Evolutionary conservation across 495 filamentous ascomycete species (phyloP), one percentile per base, ranked within the genome.

Genomic region (Xylaria telfairii): DNA sequence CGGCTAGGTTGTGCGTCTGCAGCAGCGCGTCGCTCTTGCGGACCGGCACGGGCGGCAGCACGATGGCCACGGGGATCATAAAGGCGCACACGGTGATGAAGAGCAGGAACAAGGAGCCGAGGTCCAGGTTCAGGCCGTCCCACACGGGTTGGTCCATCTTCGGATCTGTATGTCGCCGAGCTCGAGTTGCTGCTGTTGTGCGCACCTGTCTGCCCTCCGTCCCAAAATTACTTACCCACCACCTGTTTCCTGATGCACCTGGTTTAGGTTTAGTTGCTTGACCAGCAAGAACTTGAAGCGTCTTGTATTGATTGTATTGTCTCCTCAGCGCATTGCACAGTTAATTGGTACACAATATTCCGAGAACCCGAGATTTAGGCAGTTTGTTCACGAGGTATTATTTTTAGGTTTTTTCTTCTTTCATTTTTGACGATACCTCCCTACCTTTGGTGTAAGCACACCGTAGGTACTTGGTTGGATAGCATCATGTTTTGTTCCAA

Each of bases 11-110:
- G 68, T 86, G 84, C 2, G 84, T 86, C 67, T 84, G 80, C 4
- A 81, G 70, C 26, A 86, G 74, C 32, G 83, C 86, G 80, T 83
- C 87, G 74, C 77, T 83, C 65, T 73, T 80, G 72, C 80, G 83
- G 1, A 79, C 82, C 4, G 74, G 81, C 21, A 77, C 76, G 3
- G 84, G 85, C 10, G 85, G 81, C 60, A 86, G 83, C 56, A 83
- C 80, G 47, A 85, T 71, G 49, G 86, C 71, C 44, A 85, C 75
- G 42, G 86, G 83, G 44, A 87, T 69, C 49, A 86, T 67, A 66
- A 87, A 87, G 53, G 84, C 84, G 28, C 75, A 70, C 17, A 84
- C 79, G 34, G 86, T 86, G 39, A 85, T 68, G 44, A 76, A 9
- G 1, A 86, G 71, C 19, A 92, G 67, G 69, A 82, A 77, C 15